Evolutionary conservation across 2,329 filamentous ascomycete genomes (phyloP), one percentile per base, ranked within the genome.

Genomic region (Ramichloridium luteum): DNA sequence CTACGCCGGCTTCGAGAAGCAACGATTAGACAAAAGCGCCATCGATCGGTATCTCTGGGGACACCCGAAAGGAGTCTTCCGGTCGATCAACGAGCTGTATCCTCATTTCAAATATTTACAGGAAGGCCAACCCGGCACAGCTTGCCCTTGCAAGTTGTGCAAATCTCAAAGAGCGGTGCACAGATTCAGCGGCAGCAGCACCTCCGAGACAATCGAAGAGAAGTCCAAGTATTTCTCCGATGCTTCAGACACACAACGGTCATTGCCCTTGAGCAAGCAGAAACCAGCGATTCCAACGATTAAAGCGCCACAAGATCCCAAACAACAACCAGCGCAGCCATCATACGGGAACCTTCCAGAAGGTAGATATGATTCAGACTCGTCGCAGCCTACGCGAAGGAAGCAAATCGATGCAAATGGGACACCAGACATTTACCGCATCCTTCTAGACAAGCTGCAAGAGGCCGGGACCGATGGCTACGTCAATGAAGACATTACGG

Each of bases 21-120:
- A 60, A 1, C 60, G 70, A n/a, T 45, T 45, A 2, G 56, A 44
- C 3, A 34, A 31, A 3, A 43, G 39, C 13, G 49, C 69, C 48
- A 44, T 62, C 6, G 72, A 75, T 46, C 61, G 64, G 30, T 73
- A 68, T 34, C 52, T 76, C 1, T 75, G 60, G 34, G 73, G 73
- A 0, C 70, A 77, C 46, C 70, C 68, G 0, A 50, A 53, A 5
- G 61, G 62, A 5, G 54, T 55, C 28, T 76, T 68, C 34, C 62
- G 71, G 27, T 76, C 72, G 0, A 60, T 65, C 0, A 60, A 60
- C 13, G 54, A 64, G 3, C 74, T 74, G 41, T 70, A 62, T 29
- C 63, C 65, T 0, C 73, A 77, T 37, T 75, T 77, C 46, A 53
- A 61, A 30, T 60, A 64, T 47, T 46, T 76, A 14, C 72, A 74